Conservation (phyloP, 2,329 filamentous ascomycete species). For the Penicillium sp. region DNA sequence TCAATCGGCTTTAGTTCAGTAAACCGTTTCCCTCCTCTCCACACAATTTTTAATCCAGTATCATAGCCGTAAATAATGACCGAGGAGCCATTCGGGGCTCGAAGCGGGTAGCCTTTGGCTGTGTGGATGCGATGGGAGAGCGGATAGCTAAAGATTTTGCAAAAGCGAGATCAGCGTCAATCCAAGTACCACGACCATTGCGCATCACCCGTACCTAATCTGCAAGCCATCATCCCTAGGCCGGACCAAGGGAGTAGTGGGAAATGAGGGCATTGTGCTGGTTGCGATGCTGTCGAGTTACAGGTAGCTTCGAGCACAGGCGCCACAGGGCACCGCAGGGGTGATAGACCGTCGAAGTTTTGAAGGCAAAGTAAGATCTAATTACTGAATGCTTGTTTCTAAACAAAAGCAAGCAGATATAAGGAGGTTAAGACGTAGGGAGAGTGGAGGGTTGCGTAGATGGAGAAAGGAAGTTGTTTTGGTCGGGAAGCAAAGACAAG, state of each 20-base stretch:
- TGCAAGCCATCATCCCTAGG: conserved; percentile 42
- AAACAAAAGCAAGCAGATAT: not conserved
- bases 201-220: conserved; percentile 36
- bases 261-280: conserved; percentile 36
- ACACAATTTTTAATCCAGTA: conserved; percentile 57
- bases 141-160: conserved; percentile 51
- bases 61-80: conserved; percentile 61
- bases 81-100: conserved; percentile 60
- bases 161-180: conserved; percentile 7
- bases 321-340: conserved; percentile 16
- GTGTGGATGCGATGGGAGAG: conserved; percentile 57
- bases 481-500: conserved; percentile 18
- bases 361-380: not conserved
- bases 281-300: conserved; percentile 9
- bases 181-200: not conserved
- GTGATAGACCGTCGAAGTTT: not conserved
- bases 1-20: conserved; percentile 32
- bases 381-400: not conserved
- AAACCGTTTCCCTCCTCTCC: conserved; percentile 57
- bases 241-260: conserved; percentile 39
- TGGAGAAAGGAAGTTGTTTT: conserved; percentile 29
- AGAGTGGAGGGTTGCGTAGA: conserved; percentile 14
- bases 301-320: conserved; percentile 16
- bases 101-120: conserved; percentile 57
- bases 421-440: not conserved